Evolutionary conservation across 1,284 basidiomycete genomes (phyloP).

Genomic region (Kalmanozyma brasiliensis): DNA sequence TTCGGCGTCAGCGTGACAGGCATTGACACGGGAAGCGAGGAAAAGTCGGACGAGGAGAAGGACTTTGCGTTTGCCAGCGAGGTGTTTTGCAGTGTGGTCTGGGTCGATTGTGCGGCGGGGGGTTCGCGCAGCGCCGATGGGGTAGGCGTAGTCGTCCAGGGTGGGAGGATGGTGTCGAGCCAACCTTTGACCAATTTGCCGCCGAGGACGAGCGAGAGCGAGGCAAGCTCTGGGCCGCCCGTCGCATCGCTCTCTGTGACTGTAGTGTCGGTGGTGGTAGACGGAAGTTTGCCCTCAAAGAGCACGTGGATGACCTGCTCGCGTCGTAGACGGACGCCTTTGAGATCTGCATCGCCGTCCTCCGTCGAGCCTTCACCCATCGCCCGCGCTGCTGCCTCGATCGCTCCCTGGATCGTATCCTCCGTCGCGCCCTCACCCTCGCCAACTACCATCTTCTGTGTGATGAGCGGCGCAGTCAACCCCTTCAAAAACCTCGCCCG

Average conservation of each 20-base stretch:
- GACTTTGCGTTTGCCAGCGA: slow-evolving; percentile 38
- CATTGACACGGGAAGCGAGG: slow-evolving; percentile 1
- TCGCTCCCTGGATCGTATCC: slow-evolving; percentile 26
- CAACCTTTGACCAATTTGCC: slow-evolving; percentile 53
- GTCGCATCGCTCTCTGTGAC: not conserved
- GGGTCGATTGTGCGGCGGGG: slow-evolving; percentile 11
- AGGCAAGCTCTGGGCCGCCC: slow-evolving; percentile 21
- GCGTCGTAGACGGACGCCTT: slow-evolving; percentile 52
- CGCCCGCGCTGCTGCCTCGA: slow-evolving; percentile 13
- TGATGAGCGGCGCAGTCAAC: slow-evolving; percentile 41
- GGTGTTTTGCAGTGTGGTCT: slow-evolving; percentile 18
- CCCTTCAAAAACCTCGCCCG: slow-evolving; percentile 60
- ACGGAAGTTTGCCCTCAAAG: slow-evolving; percentile 35
- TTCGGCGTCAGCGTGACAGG: slow-evolving; percentile 23
- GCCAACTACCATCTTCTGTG: not conserved
- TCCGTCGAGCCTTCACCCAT: slow-evolving; percentile 33
- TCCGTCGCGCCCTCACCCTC: no score
- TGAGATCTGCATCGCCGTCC: slow-evolving; percentile 33
- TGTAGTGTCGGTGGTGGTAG: not conserved
- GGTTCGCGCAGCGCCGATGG: slow-evolving; percentile 32
- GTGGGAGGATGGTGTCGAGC: slow-evolving; percentile 37
- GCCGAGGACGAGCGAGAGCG: slow-evolving; percentile 38
- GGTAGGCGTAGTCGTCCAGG: slow-evolving; percentile 30
- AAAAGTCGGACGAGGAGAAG: slow-evolving; percentile 36
- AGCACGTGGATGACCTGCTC: slow-evolving; percentile 56